Conservation (phyloP, 2,329 filamentous ascomycete species). For the Didymella exigua region DNA sequence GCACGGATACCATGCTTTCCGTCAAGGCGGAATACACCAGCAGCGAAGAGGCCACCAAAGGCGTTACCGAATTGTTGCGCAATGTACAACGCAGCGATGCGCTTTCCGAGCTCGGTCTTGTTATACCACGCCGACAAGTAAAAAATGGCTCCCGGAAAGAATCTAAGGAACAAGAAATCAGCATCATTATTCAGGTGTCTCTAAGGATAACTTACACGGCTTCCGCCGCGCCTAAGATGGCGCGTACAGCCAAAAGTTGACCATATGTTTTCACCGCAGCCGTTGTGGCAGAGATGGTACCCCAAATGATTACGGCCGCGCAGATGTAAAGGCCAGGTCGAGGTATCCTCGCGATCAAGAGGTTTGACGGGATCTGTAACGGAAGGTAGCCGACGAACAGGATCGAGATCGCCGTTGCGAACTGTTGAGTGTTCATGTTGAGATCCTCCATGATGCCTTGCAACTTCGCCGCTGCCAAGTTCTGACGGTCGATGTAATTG, state of each 20-base stretch:
- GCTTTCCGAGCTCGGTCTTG: conserved; percentile 51
- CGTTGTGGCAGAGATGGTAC: conserved; percentile 26
- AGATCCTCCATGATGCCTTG: conserved; percentile 30
- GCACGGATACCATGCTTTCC: conserved; percentile 34
- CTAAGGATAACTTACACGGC: conserved; percentile 15
- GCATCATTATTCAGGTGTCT: not conserved
- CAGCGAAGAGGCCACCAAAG: conserved; percentile 50
- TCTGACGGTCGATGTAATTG: conserved; percentile 31
- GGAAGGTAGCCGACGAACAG: conserved; percentile 56
- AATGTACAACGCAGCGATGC: conserved; percentile 43
- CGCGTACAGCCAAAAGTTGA: conserved; percentile 28
- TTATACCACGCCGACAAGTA: conserved; percentile 70
- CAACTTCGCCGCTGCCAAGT: conserved; percentile 26
- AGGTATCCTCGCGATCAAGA: conserved; percentile 26
- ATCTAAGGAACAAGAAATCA: conserved; percentile 36
- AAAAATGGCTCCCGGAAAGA: conserved; percentile 65
- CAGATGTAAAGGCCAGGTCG: conserved; percentile 29
- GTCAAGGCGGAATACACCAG: conserved; percentile 40
- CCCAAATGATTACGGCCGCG: conserved; percentile 26
- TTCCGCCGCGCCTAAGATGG: conserved; percentile 34
- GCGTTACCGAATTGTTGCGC: conserved; percentile 46
- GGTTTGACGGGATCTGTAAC: conserved; percentile 28
- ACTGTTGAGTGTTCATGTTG: conserved; percentile 28
- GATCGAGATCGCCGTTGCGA: conserved; percentile 54
- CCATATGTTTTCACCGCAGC: conserved; percentile 23